A percentile compares a stretch with the other conserved stretches of the same genome.
phyloP scores from a whole-genome alignment of 345 rosid species.

The Viola odorata region DNA sequence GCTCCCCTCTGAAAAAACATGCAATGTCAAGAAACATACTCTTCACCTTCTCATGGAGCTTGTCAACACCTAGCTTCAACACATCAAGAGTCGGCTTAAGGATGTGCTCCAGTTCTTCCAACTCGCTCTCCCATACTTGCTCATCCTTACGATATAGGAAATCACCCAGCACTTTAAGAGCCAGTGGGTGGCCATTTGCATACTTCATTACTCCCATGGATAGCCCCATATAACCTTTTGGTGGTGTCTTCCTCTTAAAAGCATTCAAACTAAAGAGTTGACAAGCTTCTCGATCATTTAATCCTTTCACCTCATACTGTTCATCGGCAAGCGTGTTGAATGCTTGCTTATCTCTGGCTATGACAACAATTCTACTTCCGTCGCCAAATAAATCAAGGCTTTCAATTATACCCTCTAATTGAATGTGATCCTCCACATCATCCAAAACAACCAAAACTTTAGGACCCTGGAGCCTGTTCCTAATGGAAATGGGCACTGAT shows the following conservation, averaged over 20 bases:
- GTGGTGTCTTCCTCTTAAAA: background rate
- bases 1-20: no score
- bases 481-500: no score
- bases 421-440: background rate
- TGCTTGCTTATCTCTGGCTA: slow-evolving; percentile 2
- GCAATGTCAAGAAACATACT: slow-evolving; percentile 5
- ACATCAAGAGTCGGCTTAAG: no score
- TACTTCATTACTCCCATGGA: background rate
- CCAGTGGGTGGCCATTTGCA: no score
- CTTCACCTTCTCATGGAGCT: background rate
- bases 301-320: background rate
- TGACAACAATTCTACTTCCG: no score
- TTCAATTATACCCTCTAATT: background rate
- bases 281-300: no score
- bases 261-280: slow-evolving; percentile 8
- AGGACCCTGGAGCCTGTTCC: no score
- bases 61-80: background rate
- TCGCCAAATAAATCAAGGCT: background rate
- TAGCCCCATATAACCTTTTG: background rate
- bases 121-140: no score
- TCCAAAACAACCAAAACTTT: no score
- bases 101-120: no score
- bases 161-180: no score
- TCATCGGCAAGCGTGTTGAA: background rate
- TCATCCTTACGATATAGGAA: no score